Percentiles rank a stretch among this genome's conserved stretches.
phyloP scores from a whole-genome alignment of 2,329 filamentous ascomycete species.

The Aspergillus ochraceus region DNA sequence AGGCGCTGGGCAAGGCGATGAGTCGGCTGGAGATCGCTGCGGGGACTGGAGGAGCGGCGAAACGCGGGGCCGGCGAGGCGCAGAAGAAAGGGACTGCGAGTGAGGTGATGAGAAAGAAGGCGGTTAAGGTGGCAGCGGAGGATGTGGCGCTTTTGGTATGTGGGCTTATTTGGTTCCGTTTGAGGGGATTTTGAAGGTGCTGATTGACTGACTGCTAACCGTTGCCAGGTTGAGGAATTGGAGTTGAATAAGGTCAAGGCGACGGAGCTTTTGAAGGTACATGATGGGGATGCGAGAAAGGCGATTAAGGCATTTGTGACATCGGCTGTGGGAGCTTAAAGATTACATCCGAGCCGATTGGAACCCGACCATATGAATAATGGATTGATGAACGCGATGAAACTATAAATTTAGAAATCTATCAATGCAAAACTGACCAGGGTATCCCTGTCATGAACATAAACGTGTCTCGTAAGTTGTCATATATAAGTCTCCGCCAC shows the following conservation, averaged over 20 bases:
- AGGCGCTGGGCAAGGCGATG: slow-evolving; percentile 52
- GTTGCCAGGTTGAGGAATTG: slow-evolving; percentile 43
- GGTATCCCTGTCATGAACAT: background rate
- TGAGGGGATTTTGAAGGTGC: too few species aligned
- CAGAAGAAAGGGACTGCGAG: slow-evolving; percentile 27
- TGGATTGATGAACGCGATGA: background rate
- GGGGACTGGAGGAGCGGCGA: slow-evolving; percentile 24
- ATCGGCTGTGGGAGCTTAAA: slow-evolving; percentile 21
- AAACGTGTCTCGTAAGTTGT: background rate
- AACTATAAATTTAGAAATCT: background rate
- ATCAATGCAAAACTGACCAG: background rate
- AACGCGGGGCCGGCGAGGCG: slow-evolving; percentile 18
- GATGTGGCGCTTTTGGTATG: slow-evolving; percentile 50
- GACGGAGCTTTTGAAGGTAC: slow-evolving; percentile 46
- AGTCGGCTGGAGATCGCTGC: slow-evolving; percentile 48
- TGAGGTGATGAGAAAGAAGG: slow-evolving; percentile 39
- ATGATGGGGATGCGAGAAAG: slow-evolving; percentile 45
- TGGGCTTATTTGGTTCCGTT: slow-evolving; percentile 1
- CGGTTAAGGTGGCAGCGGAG: slow-evolving; percentile 46
- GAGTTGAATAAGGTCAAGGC: slow-evolving; percentile 49
- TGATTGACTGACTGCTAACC: background rate
- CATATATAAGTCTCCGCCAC: background rate
- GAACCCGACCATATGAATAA: background rate
- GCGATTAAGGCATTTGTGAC: slow-evolving; percentile 45
- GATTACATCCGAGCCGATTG: background rate